Base-by-base conservation (phyloP, 768 basidiomycete genomes). In the Macrolepiota dolichaula region DNA sequence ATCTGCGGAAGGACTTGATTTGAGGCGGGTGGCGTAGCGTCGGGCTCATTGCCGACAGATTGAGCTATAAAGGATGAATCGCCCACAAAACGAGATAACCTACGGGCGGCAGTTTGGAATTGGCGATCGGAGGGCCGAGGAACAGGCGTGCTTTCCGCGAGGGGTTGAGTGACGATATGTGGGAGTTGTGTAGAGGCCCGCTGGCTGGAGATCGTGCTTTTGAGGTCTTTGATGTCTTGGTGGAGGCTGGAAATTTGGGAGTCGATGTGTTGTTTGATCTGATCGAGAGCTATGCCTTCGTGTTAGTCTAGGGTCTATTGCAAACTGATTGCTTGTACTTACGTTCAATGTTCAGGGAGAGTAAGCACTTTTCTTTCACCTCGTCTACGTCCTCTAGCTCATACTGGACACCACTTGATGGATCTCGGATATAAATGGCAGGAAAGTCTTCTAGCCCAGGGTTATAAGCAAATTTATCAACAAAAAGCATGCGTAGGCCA, bases 201-300 rank as follows among this genome's bases (percentile, higher is more conserved):
- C 27, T 83, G 79, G 63, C 74, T 79, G 62, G 79, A 71, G 38
- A 98, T 85, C 2, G 81, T 78, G 2, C 79, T 77, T 67, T 86
- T 88, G 66, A 98, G 82, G 44, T 98, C 96, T 66, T 94, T 94
- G 74, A 98, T 84, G 62, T 98, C 95, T 64, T 89, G 88, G 32
- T 92, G 86, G 17, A 99, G 77, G 0, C 77, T 78, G 0, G 91
- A 87, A 63, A 99, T 96, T 68, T 96, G 95, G 1, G 85, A 69
- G 69, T 99, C 96, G 66, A 99, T 96, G 71, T 99, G 96, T 69
- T 98, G 94, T 71, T 96, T 98, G 73, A 99, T 96, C 72, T 98
- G 96, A 74, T 99, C 96, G 57, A 98, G 87, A 24, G 94, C 96
- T 99, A 67, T 19, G 61, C 49, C 63, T 49, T 24, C 29, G 15